Conservation (phyloP, 495 filamentous ascomycete genomes). For the Penicillium antarcticum region DNA sequence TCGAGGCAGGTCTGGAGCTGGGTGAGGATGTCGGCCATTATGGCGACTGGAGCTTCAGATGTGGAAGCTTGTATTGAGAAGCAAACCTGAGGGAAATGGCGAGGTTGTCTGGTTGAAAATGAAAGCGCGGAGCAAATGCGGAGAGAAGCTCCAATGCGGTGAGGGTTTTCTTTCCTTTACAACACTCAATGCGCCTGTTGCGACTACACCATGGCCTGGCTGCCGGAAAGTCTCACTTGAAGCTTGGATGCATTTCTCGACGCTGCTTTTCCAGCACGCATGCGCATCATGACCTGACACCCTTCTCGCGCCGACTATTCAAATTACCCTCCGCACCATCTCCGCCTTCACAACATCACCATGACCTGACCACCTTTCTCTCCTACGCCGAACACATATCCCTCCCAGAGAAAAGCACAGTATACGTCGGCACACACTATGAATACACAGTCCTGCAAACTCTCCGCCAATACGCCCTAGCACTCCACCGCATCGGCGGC, state of each 20-base stretch:
- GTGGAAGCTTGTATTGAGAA: neutral
- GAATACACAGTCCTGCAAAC: conserved; percentile 71
- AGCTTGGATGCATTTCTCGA: neutral
- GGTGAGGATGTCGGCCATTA: conserved; percentile 87
- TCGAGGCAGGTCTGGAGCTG: conserved; percentile 95
- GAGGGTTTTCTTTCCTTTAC: conserved; percentile 9
- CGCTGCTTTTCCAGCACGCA: conserved; percentile 18
- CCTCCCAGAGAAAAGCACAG: conserved; percentile 34
- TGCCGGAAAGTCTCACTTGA: conserved; percentile 1
- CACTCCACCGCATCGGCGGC: conserved; percentile 69
- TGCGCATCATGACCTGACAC: conserved; percentile 17
- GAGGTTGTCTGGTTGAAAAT: conserved; percentile 4
- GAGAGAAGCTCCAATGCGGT: conserved; percentile 30
- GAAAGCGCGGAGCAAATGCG: conserved; percentile 21
- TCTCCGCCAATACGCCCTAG: conserved; percentile 61
- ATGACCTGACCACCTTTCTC: conserved; percentile 68
- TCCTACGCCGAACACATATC: conserved; percentile 56
- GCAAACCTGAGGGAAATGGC: neutral
- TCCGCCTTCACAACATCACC: conserved; percentile 53
- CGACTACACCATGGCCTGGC: conserved; percentile 14
- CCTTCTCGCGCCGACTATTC: conserved; percentile 42
- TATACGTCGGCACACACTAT: conserved; percentile 52
- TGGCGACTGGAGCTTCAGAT: conserved; percentile 9
- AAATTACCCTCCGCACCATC: conserved; percentile 37
- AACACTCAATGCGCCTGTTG: conserved; percentile 21